Conservation (phyloP, 2,329 filamentous ascomycete genomes). For the Cadophora sp. region DNA sequence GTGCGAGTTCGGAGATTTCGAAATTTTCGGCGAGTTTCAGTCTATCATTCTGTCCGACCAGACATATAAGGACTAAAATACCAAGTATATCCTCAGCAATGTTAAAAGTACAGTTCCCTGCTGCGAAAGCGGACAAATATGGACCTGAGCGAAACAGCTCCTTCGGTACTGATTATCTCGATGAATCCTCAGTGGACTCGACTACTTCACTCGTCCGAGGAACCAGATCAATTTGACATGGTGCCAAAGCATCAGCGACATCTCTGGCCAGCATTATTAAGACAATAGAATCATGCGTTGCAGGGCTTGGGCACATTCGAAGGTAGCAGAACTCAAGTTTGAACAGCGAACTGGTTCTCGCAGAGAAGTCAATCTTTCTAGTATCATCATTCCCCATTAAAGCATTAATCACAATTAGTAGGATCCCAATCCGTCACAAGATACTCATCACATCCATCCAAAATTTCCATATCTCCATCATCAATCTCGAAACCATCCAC, state of each 20-base stretch:
- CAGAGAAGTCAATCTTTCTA: no score
- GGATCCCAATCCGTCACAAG: slow-evolving; percentile 73
- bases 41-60: neutral
- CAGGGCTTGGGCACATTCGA: neutral
- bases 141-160: neutral
- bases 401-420: slow-evolving; percentile 47
- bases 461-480: slow-evolving; percentile 63
- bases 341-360: neutral
- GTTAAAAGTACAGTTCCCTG: neutral
- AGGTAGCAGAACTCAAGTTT: neutral
- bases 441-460: slow-evolving; percentile 74
- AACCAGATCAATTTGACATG: neutral
- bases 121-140: neutral
- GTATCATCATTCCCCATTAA: neutral
- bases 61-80: neutral
- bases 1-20: neutral
- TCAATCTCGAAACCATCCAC: slow-evolving; percentile 67
- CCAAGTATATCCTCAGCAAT: neutral
- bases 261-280: neutral
- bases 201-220: neutral
- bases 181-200: neutral
- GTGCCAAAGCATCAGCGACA: neutral
- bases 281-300: neutral
- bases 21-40: neutral
- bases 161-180: neutral